Base-by-base conservation (phyloP, 2,329 filamentous ascomycete species). In the Ophiocordyceps camponoti-saundersi region DNA sequence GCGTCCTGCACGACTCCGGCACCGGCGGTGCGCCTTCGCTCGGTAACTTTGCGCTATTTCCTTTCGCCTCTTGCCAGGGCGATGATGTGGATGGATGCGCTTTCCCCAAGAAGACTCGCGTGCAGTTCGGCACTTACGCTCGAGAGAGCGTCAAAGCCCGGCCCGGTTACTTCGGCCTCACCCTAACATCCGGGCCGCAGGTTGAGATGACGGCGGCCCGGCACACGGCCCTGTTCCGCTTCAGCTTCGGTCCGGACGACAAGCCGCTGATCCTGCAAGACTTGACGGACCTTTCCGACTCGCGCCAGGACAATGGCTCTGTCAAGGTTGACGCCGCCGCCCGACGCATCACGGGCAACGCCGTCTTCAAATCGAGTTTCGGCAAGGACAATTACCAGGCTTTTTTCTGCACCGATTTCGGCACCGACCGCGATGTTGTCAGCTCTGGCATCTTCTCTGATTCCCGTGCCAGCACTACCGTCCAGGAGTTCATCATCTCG, bases 41-140 rank as follows among this genome's bases (percentile, higher is more conserved):
- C 16, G 83, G 82, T 15, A 85, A 85, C 56, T 87, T 87, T 46
- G 79, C 83, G 0, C 65, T 87, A 1, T 86, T 87, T 51, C 71
- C 81, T 0, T 80, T 84, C 50, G 63, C 72, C 4, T 66, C 68
- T 40, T 87, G 82, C 51, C 67, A 72, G 0, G 69, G 65, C 15
- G 74, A 82, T 50, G 71, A 79, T 39, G 61, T 86, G 47, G 67
- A 84, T 53, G 65, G 66, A 8, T 85, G 82, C 58, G 66, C 64
- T 13, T 85, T 76, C 55, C 70, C 73, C 12, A 75, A 75, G 53
- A 63, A 60, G 49, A 52, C 56, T 52, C 68, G 55, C 51, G 64
- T 44, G 45, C 53, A 50, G 2, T 65, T 63, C 48, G 70, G 69
- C 2, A 51, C 54, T 2, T 79, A 78, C 53, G 56, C 67, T 26